These are phyloP conservation scores for Linum tenue DNA, from an alignment of 345 rosid genomes.

Conservation along the genomic window DNA sequence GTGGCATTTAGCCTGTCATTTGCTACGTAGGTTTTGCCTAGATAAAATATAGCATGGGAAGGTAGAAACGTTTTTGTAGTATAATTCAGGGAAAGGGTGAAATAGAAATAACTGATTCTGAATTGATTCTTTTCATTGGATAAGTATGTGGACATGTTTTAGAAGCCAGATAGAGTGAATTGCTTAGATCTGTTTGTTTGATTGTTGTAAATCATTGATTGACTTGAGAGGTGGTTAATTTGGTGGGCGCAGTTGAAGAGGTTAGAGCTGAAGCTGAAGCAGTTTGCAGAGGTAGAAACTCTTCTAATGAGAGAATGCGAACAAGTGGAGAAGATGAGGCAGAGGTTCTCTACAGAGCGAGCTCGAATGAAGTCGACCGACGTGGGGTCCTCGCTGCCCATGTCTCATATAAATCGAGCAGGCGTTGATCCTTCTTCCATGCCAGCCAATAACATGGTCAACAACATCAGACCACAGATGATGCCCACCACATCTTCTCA, in stretches of 20 bases:
- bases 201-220: background rate
- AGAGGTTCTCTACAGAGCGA: constrained; percentile 67
- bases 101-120: too few species aligned
- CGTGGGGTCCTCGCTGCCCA: constrained; percentile 43
- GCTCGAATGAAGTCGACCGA: constrained; percentile 53
- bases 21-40: too few species aligned
- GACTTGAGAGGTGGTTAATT: background rate
- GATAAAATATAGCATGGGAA: too few species aligned
- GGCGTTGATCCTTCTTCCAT: constrained; percentile 39
- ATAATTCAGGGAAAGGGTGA: too few species aligned
- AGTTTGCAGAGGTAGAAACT: constrained; percentile 96
- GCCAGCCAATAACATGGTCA: constrained; percentile 38
- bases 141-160: too few species aligned
- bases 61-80: too few species aligned
- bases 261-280: constrained; percentile 94
- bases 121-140: too few species aligned
- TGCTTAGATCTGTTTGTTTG: background rate
- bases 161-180: too few species aligned
- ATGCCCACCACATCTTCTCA: constrained; percentile 50
- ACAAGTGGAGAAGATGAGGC: constrained; percentile 91
- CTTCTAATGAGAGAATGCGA: constrained; percentile 91
- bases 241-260: constrained; percentile 59
- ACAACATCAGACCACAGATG: constrained; percentile 44
- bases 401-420: constrained; percentile 40
- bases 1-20: too few species aligned